Evolutionary conservation across 23 red algal genomes (phyloP), one percentile per base, ranked within the genome.

Genomic region (Agarophyton chilense): DNA sequence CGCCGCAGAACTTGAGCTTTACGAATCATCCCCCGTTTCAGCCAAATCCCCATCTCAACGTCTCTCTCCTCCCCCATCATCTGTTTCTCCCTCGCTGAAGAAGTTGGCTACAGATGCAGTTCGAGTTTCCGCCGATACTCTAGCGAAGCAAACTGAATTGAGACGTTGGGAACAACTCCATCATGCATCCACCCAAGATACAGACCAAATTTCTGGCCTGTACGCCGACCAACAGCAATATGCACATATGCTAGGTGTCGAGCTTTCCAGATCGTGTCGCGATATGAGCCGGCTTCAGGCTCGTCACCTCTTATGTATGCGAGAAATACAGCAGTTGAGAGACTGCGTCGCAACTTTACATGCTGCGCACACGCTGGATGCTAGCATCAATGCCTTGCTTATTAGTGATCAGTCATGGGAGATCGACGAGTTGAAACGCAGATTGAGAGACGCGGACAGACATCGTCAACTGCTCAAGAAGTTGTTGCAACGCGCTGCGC

Each of bases 341-440:
- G 82, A 86, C n/a, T 86, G 82, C 82, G 60, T 86, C 35, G 60
- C 62, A 38, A 86, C 82, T 25, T 53, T 86, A 35, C 42, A 72
- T 29, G 40, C 82, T 19, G 82, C 82, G 3, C 82, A 86, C 31
- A 63, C 41, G 14, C 18, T 86, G 4, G 82, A 86, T 42, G 63
- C 82, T 11, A 70, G 61, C 26, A 86, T 86, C 43, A 66, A 86
- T 42, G 60, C 39, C 2, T 67, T 86, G 36, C 49, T 86, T 21
- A 86, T 86, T 9, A 46, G 44, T 2, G 82, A 86, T 72, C 82
- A 86, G 50, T 41, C 40, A 46, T 63, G 65, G 11, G 82, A 86
- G 44, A 86, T 86, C 44, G 58, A 67, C 10, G 58, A 86, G 44
- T 56, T 86, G 82, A 63, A 67, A 1, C 52, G 18, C 26, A 61